A percentile compares a stretch with the other conserved stretches of the same genome.
phyloP scores from a whole-genome alignment of 129 eudicot species.

The Oenanthe sinensis region DNA sequence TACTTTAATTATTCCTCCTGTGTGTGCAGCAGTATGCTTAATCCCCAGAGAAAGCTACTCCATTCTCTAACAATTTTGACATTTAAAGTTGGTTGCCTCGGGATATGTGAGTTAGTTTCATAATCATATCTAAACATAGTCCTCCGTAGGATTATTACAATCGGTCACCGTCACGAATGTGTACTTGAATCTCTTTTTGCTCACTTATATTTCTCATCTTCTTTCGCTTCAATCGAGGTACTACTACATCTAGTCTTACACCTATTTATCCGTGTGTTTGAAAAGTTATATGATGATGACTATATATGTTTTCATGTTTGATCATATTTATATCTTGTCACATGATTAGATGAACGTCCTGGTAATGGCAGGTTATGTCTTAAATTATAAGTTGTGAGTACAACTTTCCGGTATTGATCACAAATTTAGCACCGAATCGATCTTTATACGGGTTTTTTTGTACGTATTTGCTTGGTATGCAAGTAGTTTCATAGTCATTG shows the following conservation, averaged over 20 bases:
- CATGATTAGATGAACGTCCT: not conserved
- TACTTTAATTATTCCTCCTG: not conserved
- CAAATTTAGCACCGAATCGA: too few relatives aligned
- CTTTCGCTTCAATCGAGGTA: constrained; percentile 3
- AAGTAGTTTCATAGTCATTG: not conserved
- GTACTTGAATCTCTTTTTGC: not conserved
- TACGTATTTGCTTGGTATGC: not conserved
- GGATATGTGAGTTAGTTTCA: not conserved
- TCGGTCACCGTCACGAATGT: not conserved
- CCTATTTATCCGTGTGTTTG: not conserved
- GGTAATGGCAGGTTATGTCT: not conserved
- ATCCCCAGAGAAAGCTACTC: not conserved
- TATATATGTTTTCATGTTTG: not conserved
- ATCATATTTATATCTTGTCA: too few relatives aligned
- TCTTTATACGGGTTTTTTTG: not conserved
- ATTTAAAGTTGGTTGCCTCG: not conserved
- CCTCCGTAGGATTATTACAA: not conserved
- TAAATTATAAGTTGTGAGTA: not conserved
- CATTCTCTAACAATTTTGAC: not conserved
- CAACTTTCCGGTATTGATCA: not conserved
- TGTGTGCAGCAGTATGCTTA: not conserved
- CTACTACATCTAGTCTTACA: not conserved
- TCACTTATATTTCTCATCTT: not conserved
- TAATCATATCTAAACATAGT: not conserved
- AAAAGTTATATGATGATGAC: not conserved